These are phyloP conservation scores for Lolium perenne DNA, from an alignment of 176 grass and related monocot genomes.

Conservation along the genomic window DNA sequence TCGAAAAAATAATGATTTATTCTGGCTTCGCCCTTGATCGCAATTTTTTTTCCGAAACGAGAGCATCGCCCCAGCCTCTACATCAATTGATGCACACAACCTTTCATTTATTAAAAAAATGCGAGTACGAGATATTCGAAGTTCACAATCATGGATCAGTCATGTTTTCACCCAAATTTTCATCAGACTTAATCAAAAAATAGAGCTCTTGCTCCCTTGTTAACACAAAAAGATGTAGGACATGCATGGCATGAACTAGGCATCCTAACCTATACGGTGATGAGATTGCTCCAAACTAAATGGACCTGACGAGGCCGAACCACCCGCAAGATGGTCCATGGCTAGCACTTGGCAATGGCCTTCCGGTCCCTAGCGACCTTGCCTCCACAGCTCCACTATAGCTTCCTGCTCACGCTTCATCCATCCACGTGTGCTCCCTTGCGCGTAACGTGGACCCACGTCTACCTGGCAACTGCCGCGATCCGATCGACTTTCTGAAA, in stretches of 20 bases:
- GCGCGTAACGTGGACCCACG: not conserved
- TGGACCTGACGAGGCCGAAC: not conserved
- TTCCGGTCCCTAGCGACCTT: not conserved
- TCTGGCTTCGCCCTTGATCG: too few relatives aligned
- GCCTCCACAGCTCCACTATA: not conserved
- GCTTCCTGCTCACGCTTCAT: not conserved
- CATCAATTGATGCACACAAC: too few relatives aligned
- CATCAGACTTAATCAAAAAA: too few relatives aligned
- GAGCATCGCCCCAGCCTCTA: too few relatives aligned
- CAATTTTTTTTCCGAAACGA: too few relatives aligned
- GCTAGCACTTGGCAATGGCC: not conserved
- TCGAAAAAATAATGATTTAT: too few relatives aligned
- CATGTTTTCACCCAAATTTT: too few relatives aligned
- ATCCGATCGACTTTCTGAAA: not conserved
- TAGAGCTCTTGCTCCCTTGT: not conserved
- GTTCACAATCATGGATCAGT: too few relatives aligned
- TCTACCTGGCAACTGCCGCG: not conserved
- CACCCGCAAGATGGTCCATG: constrained; percentile 1
- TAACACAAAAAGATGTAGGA: not conserved
- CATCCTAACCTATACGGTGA: too few relatives aligned
- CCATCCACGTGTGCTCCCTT: not conserved
- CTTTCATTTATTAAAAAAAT: too few relatives aligned
- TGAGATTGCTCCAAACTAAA: not conserved
- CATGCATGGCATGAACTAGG: too few relatives aligned
- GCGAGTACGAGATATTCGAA: too few relatives aligned